phyloP scores from a whole-genome alignment of 75 land plant species.

The Picea glauca region DNA sequence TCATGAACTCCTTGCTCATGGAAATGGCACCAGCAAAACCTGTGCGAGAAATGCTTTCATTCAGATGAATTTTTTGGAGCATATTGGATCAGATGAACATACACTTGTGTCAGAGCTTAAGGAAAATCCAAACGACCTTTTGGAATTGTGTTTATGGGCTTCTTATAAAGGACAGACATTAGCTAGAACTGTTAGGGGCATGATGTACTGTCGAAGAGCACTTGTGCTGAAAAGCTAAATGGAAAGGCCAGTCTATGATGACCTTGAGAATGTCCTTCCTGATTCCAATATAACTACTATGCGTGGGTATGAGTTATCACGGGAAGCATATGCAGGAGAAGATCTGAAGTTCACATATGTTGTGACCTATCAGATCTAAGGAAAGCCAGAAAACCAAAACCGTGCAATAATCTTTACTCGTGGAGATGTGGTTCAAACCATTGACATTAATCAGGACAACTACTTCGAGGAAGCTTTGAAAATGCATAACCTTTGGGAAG shows the following conservation, averaged over 20 bases:
- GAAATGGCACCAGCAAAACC: constrained; percentile 45
- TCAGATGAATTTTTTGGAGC: background rate
- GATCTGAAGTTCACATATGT: background rate
- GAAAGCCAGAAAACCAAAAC: too few species aligned
- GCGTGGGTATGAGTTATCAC: background rate
- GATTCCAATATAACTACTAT: background rate
- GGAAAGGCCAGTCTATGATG: background rate
- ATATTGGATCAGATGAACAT: background rate
- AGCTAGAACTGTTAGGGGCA: background rate
- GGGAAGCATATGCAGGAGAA: background rate
- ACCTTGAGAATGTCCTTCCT: background rate
- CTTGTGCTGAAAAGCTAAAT: background rate
- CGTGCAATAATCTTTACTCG: too few species aligned
- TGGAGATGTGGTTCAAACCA: too few species aligned
- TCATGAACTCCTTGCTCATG: constrained; percentile 93
- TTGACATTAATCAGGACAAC: too few species aligned
- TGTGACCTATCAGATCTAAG: constrained; percentile 38
- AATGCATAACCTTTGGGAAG: too few species aligned
- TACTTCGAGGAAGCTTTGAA: too few species aligned
- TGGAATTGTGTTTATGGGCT: background rate
- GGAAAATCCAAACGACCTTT: background rate
- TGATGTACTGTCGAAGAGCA: background rate
- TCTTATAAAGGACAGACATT: background rate
- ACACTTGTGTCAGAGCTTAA: background rate
- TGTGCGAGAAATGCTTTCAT: background rate